Conservation (phyloP, 352 stramenopile species). For the Globisporangium alternatum region DNA sequence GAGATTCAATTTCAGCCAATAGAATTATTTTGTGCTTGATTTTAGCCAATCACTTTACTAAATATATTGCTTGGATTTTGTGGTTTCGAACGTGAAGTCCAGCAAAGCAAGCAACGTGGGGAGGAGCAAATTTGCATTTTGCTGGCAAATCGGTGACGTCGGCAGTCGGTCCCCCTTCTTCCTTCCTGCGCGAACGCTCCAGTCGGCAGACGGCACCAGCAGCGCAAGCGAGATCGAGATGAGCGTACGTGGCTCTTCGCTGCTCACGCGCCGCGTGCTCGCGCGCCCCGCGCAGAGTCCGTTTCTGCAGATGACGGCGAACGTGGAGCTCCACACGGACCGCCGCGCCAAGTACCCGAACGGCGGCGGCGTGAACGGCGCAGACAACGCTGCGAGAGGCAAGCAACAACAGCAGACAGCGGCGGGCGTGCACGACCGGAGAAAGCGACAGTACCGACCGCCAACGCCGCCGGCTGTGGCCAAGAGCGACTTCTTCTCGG, state of each 20-base stretch:
- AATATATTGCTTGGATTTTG: background rate
- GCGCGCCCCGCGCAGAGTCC: conserved; percentile 4
- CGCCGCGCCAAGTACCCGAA: conserved; percentile 14
- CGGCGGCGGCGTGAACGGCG: conserved; percentile 6
- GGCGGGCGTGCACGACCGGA: conserved; percentile 12
- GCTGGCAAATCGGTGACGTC: background rate
- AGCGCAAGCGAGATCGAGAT: background rate
- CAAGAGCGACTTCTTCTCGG: conserved; percentile 14
- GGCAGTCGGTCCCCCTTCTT: background rate
- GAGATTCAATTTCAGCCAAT: conserved; percentile 8
- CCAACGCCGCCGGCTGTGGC: background rate
- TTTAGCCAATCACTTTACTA: background rate
- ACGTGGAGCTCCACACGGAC: conserved; percentile 16
- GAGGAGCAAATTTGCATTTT: conserved; percentile 4
- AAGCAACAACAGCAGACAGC: background rate
- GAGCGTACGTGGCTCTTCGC: conserved; percentile 15
- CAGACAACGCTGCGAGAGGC: background rate
- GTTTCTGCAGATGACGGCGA: background rate
- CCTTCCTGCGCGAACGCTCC: background rate
- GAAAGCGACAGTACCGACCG: conserved; percentile 20
- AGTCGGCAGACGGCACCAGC: background rate
- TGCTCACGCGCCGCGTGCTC: conserved; percentile 18
- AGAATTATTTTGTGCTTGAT: background rate
- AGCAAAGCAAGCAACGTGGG: background rate
- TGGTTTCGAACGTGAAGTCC: conserved; percentile 11